Percentiles rank a stretch among this genome's conserved stretches.
These are phyloP conservation scores for Pulveroboletus sp. DNA, from an alignment of 768 basidiomycete genomes.

Conservation along the genomic window DNA sequence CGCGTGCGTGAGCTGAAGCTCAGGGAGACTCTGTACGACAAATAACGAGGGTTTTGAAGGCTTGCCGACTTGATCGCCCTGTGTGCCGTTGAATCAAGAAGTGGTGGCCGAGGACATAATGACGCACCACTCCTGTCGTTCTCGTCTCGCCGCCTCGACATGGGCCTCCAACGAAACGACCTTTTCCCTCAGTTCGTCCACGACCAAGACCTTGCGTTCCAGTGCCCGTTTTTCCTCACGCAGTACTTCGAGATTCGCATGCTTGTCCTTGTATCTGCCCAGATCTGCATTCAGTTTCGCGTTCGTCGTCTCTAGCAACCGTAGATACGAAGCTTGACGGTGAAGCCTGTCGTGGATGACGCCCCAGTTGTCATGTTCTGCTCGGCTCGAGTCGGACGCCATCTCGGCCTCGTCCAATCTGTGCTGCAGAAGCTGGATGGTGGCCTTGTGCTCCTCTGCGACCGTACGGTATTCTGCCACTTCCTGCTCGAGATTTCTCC, in stretches of 20 bases:
- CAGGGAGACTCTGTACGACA: conserved; percentile 53
- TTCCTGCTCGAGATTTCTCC: conserved; percentile 49
- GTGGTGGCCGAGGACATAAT: not conserved
- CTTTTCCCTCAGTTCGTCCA: conserved; percentile 54
- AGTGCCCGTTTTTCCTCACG: conserved; percentile 69
- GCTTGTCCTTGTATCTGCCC: conserved; percentile 46
- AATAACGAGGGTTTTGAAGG: conserved; percentile 49
- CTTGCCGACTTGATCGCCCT: conserved; percentile 39
- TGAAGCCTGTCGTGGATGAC: conserved; percentile 67
- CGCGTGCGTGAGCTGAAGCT: conserved; percentile 59
- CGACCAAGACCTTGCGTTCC: conserved; percentile 45
- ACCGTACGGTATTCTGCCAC: conserved; percentile 39
- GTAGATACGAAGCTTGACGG: conserved; percentile 59
- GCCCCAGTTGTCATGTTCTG: conserved; percentile 54
- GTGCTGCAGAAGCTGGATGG: conserved; percentile 43
- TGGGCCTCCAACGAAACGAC: conserved; percentile 60
- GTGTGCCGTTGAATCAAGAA: not conserved
- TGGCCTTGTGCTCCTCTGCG: conserved; percentile 39
- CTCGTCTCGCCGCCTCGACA: conserved; percentile 53
- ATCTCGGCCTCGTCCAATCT: conserved; percentile 44
- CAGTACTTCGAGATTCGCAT: conserved; percentile 64
- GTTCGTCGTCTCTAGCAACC: conserved; percentile 57
- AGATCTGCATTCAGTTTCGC: conserved; percentile 53
- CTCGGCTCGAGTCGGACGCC: conserved; percentile 29
- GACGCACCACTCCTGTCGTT: conserved; percentile 56